phyloP scores from a whole-genome alignment of 208 protist species.

The Crithidia acanthocephali region DNA sequence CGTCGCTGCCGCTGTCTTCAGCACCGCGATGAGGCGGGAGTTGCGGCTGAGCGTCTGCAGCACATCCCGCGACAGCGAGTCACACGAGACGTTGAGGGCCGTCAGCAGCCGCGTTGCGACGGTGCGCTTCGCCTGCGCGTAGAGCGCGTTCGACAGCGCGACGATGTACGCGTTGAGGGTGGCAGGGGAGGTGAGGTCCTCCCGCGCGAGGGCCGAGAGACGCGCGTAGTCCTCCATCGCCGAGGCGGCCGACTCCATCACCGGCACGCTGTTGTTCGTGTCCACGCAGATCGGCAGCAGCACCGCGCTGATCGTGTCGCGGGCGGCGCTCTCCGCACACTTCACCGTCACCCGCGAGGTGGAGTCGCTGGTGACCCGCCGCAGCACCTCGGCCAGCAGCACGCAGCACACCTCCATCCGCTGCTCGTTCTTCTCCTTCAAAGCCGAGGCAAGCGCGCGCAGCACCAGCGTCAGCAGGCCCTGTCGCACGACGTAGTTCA shows the following conservation, averaged over 20 bases:
- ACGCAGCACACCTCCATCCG: slow-evolving; percentile 44
- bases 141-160: slow-evolving; percentile 38
- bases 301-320: slow-evolving; percentile 40
- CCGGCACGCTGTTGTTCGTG: slow-evolving; percentile 23
- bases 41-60: slow-evolving; percentile 16
- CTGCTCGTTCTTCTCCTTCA: slow-evolving; percentile 41
- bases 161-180: slow-evolving; percentile 29
- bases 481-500: slow-evolving; percentile 44
- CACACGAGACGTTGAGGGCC: slow-evolving; percentile 46
- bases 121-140: slow-evolving; percentile 29
- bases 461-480: slow-evolving; percentile 53
- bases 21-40: slow-evolving; percentile 18
- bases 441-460: slow-evolving; percentile 42
- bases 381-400: slow-evolving; percentile 49
- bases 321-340: slow-evolving; percentile 42
- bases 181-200: slow-evolving; percentile 44
- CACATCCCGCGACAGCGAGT: slow-evolving; percentile 22
- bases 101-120: slow-evolving; percentile 52
- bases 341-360: slow-evolving; percentile 40
- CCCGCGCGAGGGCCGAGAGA: slow-evolving; percentile 42
- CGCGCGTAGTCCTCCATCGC: slow-evolving; percentile 56
- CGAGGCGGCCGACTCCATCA: slow-evolving; percentile 50
- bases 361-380: slow-evolving; percentile 36
- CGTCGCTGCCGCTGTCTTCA: slow-evolving; percentile 18
- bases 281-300: slow-evolving; percentile 62